These are phyloP conservation scores for Fusarium longipes DNA, from an alignment of 2,329 filamentous ascomycete genomes.

Conservation along the genomic window DNA sequence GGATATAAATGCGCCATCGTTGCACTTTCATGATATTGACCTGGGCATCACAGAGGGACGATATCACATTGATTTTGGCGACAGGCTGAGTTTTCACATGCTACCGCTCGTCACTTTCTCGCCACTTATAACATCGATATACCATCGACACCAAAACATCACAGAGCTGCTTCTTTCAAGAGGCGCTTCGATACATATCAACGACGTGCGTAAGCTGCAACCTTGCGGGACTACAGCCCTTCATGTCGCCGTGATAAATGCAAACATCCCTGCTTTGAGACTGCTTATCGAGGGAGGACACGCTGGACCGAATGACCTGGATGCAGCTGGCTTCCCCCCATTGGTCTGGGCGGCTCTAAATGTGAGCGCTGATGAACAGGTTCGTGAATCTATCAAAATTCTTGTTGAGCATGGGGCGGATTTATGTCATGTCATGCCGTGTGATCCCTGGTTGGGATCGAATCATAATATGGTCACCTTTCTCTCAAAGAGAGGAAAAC, in stretches of 20 bases:
- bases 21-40: neutral
- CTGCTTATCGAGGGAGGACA: conserved; percentile 16
- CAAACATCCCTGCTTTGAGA: conserved; percentile 4
- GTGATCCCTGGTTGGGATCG: neutral
- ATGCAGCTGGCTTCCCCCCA: conserved; percentile 22
- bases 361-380: neutral
- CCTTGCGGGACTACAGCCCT: conserved; percentile 22
- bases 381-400: conserved; percentile 5
- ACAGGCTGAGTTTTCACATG: conserved; percentile 16
- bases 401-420: conserved; percentile 28
- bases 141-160: neutral
- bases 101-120: conserved; percentile 14
- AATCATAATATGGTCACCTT: conserved; percentile 1
- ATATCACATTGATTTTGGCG: conserved; percentile 21
- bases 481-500: conserved; percentile 3
- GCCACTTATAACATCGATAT: conserved; percentile 21
- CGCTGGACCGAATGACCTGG: conserved; percentile 20
- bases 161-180: conserved; percentile 11
- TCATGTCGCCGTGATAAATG: conserved; percentile 21
- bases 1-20: conserved; percentile 7
- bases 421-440: conserved; percentile 19
- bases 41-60: conserved; percentile 1
- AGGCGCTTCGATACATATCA: conserved; percentile 26
- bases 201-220: neutral
- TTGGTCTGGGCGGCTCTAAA: conserved; percentile 25